Percentiles rank a stretch among this genome's conserved stretches.
Conservation (phyloP, 1,284 basidiomycete genomes). For the Fistulina hepatica region DNA sequence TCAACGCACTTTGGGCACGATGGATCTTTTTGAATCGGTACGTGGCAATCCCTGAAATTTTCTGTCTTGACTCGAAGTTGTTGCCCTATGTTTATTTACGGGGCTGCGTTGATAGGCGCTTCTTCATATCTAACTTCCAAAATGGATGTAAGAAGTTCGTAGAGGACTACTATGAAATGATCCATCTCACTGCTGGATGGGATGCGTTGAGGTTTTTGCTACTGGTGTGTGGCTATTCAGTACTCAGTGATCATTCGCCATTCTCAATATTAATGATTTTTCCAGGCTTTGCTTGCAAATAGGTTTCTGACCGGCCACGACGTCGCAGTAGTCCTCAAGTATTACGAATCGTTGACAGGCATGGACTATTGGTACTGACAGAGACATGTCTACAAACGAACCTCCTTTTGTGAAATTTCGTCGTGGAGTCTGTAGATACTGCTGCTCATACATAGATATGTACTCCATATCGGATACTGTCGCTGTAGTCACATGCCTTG, state of each 20-base stretch:
- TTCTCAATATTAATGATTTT: neutral
- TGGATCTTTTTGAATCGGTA: conserved; percentile 62
- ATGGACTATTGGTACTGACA: neutral
- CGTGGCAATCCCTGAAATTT: conserved; percentile 9
- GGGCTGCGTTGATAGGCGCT: conserved; percentile 24
- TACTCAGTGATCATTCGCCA: conserved; percentile 1
- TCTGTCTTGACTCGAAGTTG: neutral
- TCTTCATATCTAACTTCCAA: conserved; percentile 44
- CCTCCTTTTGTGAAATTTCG: no score
- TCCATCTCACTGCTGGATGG: conserved; percentile 58
- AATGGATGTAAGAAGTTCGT: conserved; percentile 44
- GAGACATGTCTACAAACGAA: no score
- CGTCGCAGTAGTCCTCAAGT: conserved; percentile 4
- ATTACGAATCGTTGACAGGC: conserved; percentile 2
- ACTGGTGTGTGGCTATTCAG: conserved; percentile 31
- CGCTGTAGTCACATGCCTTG: no score
- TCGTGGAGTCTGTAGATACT: no score
- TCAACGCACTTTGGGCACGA: conserved; percentile 62
- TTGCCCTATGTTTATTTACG: neutral
- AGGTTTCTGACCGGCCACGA: conserved; percentile 6
- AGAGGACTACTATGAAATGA: conserved; percentile 48
- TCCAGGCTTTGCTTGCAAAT: conserved; percentile 7
- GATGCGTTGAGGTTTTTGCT: conserved; percentile 50
- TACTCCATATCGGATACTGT: no score
- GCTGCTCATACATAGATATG: no score